Base-by-base conservation (phyloP, 148 eudicot species). In the Cornus suecica region DNA sequence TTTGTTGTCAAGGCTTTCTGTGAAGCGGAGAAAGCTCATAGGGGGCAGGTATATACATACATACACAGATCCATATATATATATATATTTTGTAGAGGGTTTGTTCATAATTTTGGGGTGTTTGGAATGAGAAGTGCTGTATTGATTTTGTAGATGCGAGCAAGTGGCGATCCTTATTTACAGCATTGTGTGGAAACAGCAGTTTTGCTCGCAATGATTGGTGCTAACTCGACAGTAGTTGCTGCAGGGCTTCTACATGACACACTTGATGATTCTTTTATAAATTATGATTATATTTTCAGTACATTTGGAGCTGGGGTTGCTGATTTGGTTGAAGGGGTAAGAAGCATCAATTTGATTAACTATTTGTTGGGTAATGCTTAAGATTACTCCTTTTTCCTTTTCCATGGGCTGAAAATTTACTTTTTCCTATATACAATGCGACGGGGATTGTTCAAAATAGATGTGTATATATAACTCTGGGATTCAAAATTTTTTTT, bases 101-200 rank as follows among this genome's bases (percentile, higher is more conserved):
- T 42, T 3, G 42, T 23, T 52, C 11, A 32, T 62, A 16, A 14
- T 5, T 65, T 73, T 54, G 9, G 62, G 45, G 13, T 51, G 24
- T 26, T 73, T 66, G n/a, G 26, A 51, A 5, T 78, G 51, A 76
- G 76, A 69, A 48, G 45, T 13, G 76, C 72, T 32, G 25, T 82
- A n/a, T 73, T 70, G 51, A 72, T 75, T 24, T 84, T 82, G 82
- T 63, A 95, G 97, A 83, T 86, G 79, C 86, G 97, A 74, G 97
- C 89, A 14, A 93, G 93, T 85, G 99, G 99, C 25, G 94, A 93
- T 88, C 93, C 94, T 67, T 95, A 95, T 76, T 80, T 95, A 80
- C 92, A 93, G 72, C 99, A 95, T 81, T 95, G 98, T 69, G 89
- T 95, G 73, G 99, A 95, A 75, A 95, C 99, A 0, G 99, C 99